phyloP scores from a whole-genome alignment of 2,329 filamentous ascomycete species.

The Neonectria coccinea region DNA sequence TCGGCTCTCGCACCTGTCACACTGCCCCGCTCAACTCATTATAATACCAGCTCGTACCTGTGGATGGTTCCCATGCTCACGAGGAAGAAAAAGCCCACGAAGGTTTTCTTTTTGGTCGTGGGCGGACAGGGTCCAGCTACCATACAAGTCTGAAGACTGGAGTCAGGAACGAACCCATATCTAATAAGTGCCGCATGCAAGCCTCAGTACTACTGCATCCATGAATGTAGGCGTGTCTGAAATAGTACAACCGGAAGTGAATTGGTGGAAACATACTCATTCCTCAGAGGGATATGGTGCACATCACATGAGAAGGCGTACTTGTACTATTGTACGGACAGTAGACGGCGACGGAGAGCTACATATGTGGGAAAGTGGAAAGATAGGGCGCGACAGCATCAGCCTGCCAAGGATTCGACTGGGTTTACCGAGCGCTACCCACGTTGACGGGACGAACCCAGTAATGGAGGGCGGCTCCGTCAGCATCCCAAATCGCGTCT shows the following conservation, averaged over 20 bases:
- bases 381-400: constrained; percentile 14
- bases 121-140: constrained; percentile 18
- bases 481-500: constrained; percentile 36
- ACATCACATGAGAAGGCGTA: background rate
- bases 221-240: constrained; percentile 20
- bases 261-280: background rate
- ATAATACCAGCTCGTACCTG: background rate
- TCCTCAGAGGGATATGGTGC: background rate
- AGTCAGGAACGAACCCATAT: constrained; percentile 30
- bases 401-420: constrained; percentile 10
- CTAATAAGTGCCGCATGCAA: constrained; percentile 32
- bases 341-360: constrained; percentile 7
- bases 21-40: no score
- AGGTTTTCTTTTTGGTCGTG: constrained; percentile 14
- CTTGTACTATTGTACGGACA: background rate
- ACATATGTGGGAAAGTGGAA: background rate
- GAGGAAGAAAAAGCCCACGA: constrained; percentile 15
- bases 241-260: constrained; percentile 20
- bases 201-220: constrained; percentile 29
- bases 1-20: background rate
- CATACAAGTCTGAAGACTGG: constrained; percentile 3
- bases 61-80: background rate
- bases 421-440: background rate
- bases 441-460: constrained; percentile 22
- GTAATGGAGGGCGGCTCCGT: constrained; percentile 26